Evolutionary conservation across 495 filamentous ascomycete genomes (phyloP).

Genomic region (Hypoxylon lenormandii): DNA sequence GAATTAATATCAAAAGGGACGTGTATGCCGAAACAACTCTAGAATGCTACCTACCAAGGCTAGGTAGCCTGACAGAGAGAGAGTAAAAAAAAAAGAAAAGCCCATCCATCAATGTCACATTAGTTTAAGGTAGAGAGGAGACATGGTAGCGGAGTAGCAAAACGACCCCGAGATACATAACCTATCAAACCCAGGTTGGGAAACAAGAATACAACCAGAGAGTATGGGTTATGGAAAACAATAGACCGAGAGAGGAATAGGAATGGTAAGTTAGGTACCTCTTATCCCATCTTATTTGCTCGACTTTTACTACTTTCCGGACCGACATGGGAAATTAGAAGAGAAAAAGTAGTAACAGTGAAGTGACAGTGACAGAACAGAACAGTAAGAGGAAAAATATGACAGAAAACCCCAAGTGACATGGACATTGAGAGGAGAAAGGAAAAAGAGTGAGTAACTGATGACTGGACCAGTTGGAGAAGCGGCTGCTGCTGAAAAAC

Average conservation of each 20-base stretch:
- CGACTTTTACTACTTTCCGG: not conserved
- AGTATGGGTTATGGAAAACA: constrained; percentile 13
- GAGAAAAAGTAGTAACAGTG: not conserved
- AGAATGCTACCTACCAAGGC: constrained; percentile 40
- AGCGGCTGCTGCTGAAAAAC: constrained; percentile 32
- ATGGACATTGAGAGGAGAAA: not conserved
- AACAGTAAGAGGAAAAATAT: not conserved
- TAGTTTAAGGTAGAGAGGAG: not conserved
- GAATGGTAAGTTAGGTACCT: constrained; percentile 25
- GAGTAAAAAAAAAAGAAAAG: constrained; percentile 6
- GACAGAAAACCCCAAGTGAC: not conserved
- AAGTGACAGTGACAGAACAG: not conserved
- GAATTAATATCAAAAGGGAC: constrained; percentile 36
- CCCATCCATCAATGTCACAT: constrained; percentile 26
- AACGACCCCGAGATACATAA: constrained; percentile 12
- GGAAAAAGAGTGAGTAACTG: constrained; percentile 5
- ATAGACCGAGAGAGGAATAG: constrained; percentile 39
- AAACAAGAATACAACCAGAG: constrained; percentile 35
- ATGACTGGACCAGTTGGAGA: constrained; percentile 40
- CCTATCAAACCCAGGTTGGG: constrained; percentile 31
- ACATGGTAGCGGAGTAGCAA: not conserved
- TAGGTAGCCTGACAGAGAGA: constrained; percentile 22
- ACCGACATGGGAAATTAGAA: not conserved
- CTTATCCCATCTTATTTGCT: constrained; percentile 12
- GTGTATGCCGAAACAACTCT: constrained; percentile 32